Percentiles rank a stretch among this genome's conserved stretches.
Evolutionary conservation across 306 rosid genomes (phyloP).

Genomic region (Citrullus mucosospermus): DNA sequence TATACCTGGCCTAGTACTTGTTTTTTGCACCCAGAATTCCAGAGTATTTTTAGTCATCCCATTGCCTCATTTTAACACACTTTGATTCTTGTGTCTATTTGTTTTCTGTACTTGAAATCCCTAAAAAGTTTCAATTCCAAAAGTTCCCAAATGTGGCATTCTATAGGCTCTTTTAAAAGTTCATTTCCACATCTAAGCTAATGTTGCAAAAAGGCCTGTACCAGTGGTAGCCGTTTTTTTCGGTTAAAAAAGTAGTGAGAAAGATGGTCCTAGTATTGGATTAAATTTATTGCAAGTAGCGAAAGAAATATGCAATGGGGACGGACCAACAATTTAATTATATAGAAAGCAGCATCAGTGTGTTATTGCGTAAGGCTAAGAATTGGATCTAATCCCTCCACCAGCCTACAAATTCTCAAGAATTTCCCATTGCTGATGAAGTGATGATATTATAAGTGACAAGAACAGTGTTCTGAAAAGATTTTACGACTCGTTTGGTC

Average conservation of each 20-base stretch:
- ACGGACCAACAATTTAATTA: slow-evolving; percentile 12
- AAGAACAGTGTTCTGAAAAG: slow-evolving; percentile 9
- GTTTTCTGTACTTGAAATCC: neutral
- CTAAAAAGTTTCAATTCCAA: neutral
- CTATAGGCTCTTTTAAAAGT: neutral
- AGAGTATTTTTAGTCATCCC: too few species aligned
- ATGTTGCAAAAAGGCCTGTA: neutral
- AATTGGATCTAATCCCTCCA: slow-evolving; percentile 53
- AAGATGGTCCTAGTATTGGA: neutral
- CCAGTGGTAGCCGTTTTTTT: neutral
- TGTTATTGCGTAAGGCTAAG: slow-evolving; percentile 16
- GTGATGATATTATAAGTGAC: slow-evolving; percentile 15
- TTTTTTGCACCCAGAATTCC: too few species aligned
- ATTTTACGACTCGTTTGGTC: neutral
- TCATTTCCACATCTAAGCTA: neutral
- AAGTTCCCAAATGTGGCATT: neutral
- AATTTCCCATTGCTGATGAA: slow-evolving; percentile 21
- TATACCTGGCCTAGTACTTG: too few species aligned
- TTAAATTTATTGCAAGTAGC: slow-evolving; percentile 34
- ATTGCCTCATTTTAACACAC: neutral
- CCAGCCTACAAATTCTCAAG: slow-evolving; percentile 25
- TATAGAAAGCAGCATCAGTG: slow-evolving; percentile 28
- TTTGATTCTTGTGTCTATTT: neutral
- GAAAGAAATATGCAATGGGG: slow-evolving; percentile 1
- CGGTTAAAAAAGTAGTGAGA: neutral